phyloP scores from a whole-genome alignment of 768 basidiomycete genomes.

The Boletellus ananas region DNA sequence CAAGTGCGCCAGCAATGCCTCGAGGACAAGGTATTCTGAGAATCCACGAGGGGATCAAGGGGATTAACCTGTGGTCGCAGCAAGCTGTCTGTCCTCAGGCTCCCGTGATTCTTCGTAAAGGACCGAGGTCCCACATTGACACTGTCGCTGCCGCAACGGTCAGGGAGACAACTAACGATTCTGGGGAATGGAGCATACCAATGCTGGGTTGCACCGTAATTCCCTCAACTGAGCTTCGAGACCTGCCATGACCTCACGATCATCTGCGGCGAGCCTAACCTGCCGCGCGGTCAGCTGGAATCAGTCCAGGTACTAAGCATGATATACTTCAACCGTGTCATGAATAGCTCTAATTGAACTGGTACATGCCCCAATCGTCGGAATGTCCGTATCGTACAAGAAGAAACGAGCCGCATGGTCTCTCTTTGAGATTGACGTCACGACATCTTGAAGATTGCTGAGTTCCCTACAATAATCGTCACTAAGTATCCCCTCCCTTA shows the following conservation, averaged over 20 bases:
- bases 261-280: constrained; percentile 10
- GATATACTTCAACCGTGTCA: constrained; percentile 1
- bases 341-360: constrained; percentile 5
- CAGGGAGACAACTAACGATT: neutral
- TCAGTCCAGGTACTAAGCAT: neutral
- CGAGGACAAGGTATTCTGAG: no score
- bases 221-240: constrained; percentile 5
- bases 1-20: no score
- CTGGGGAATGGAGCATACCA: neutral
- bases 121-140: constrained; percentile 1
- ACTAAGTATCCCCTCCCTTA: neutral
- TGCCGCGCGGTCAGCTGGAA: neutral
- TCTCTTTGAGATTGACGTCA: constrained; percentile 4
- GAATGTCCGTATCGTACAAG: constrained; percentile 6
- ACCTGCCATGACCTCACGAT: constrained; percentile 1
- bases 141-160: constrained; percentile 2
- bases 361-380: constrained; percentile 3
- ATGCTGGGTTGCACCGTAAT: neutral
- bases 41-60: no score
- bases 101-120: no score
- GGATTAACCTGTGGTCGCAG: no score
- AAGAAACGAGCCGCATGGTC: neutral
- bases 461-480: constrained; percentile 1
- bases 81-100: no score
- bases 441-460: neutral